phyloP scores from a whole-genome alignment of 768 basidiomycete species.

The Glaciozyma antarctica region DNA sequence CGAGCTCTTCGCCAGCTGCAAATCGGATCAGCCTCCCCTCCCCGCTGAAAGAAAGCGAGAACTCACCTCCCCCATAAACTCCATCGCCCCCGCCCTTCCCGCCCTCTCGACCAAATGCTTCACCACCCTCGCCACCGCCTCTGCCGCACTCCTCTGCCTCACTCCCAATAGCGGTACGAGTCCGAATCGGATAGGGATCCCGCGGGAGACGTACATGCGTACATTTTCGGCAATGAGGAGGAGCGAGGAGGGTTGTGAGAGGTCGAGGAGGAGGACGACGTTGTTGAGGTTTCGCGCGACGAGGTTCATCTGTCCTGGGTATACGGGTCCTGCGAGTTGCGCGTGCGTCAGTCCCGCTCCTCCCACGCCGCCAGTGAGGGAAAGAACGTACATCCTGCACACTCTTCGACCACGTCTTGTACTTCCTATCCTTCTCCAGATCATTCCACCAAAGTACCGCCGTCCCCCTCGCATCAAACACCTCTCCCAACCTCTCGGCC shows the following conservation, averaged over 20 bases:
- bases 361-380: not conserved
- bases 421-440: constrained; percentile 69
- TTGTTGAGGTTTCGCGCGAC: constrained; percentile 74
- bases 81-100: constrained; percentile 56
- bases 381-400: constrained; percentile 23
- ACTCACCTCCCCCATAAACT: constrained; percentile 52
- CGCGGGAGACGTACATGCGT: constrained; percentile 59
- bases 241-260: constrained; percentile 55
- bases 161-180: constrained; percentile 63
- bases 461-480: constrained; percentile 79
- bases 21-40: not conserved
- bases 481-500: constrained; percentile 42
- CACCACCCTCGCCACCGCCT: constrained; percentile 61
- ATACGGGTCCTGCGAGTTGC: constrained; percentile 66
- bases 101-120: constrained; percentile 56
- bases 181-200: constrained; percentile 73
- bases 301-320: constrained; percentile 68
- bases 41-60: not conserved
- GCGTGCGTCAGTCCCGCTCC: constrained; percentile 8
- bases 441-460: constrained; percentile 85
- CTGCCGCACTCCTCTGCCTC: constrained; percentile 46
- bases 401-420: constrained; percentile 34
- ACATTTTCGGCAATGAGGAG: constrained; percentile 58
- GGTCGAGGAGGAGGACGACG: constrained; percentile 67
- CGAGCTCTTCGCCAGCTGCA: not conserved